Evolutionary conservation across 129 eudicot genomes (phyloP).

Genomic region (Escallonia rubra): DNA sequence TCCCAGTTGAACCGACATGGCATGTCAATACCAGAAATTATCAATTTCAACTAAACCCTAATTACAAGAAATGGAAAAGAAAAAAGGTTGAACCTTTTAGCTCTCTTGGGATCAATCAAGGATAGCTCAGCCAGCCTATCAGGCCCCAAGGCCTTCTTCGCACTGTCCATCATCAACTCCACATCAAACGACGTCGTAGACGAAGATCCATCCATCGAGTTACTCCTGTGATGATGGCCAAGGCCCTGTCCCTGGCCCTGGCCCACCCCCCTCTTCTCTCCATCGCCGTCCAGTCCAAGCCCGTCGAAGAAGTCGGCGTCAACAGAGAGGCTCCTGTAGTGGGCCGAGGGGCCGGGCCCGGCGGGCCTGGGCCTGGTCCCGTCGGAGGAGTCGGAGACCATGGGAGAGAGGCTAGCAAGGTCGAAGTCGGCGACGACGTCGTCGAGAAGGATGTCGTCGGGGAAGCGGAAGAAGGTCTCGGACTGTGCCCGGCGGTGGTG

Average conservation of each 20-base stretch:
- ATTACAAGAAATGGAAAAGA: not conserved
- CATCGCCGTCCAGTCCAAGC: conserved; percentile 25
- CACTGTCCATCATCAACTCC: conserved; percentile 30
- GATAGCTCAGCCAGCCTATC: conserved; percentile 81
- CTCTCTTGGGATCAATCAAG: conserved; percentile 79
- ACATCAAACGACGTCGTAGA: conserved; percentile 52
- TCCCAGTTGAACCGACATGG: too few relatives aligned
- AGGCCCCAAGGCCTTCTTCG: conserved; percentile 73
- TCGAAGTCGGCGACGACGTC: conserved; percentile 70
- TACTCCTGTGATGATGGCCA: conserved; percentile 41
- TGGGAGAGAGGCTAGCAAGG: conserved; percentile 31
- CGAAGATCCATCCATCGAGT: conserved; percentile 65
- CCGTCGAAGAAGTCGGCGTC: conserved; percentile 89
- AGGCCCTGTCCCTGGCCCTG: conserved; percentile 6
- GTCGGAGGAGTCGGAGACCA: conserved; percentile 32
- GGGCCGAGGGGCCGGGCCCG: conserved; percentile 26
- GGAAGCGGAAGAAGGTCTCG: conserved; percentile 77
- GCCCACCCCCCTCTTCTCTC: conserved; percentile 8
- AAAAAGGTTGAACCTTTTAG: conserved; percentile 57
- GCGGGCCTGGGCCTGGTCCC: conserved; percentile 13
- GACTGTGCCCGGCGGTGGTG: conserved; percentile 93
- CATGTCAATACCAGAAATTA: too few relatives aligned
- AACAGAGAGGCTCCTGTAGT: conserved; percentile 69
- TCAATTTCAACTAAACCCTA: not conserved
- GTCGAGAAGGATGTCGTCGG: conserved; percentile 65